Evolutionary conservation across 495 filamentous ascomycete species (phyloP).

Genomic region (Podospora bellae-mahoneyi): DNA sequence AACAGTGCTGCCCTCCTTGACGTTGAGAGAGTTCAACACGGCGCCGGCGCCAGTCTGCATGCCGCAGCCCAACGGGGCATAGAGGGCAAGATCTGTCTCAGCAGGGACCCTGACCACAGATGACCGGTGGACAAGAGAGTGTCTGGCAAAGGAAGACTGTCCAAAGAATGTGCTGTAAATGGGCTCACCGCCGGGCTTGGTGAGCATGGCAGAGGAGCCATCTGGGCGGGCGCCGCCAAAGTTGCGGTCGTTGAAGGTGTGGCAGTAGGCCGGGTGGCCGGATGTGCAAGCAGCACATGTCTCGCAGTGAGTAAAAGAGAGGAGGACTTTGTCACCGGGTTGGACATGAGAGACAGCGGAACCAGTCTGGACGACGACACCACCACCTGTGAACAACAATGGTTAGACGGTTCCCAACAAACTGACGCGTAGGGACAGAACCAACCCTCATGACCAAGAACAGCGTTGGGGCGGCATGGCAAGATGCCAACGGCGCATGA

Average conservation of each 20-base stretch:
- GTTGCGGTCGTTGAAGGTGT: slow-evolving; percentile 38
- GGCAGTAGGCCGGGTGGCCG: slow-evolving; percentile 63
- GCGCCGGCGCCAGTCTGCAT: slow-evolving; percentile 48
- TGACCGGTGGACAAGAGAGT: slow-evolving; percentile 36
- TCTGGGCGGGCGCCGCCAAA: slow-evolving; percentile 35
- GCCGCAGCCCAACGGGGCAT: slow-evolving; percentile 48
- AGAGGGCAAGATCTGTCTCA: slow-evolving; percentile 31
- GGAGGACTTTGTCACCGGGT: slow-evolving; percentile 58
- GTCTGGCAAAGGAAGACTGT: slow-evolving; percentile 46
- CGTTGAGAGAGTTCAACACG: slow-evolving; percentile 40
- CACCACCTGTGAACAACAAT: slow-evolving; percentile 42
- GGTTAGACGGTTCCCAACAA: neutral
- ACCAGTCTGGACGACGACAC: slow-evolving; percentile 58
- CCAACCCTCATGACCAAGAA: slow-evolving; percentile 69
- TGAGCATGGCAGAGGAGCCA: slow-evolving; percentile 19
- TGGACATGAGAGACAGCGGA: slow-evolving; percentile 49
- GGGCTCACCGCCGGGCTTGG: slow-evolving; percentile 52
- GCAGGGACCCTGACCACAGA: slow-evolving; percentile 32
- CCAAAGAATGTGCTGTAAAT: slow-evolving; percentile 59
- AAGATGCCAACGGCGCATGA: slow-evolving; percentile 37
- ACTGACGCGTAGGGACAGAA: neutral
- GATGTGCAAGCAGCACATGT: slow-evolving; percentile 55
- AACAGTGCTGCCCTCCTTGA: slow-evolving; percentile 55
- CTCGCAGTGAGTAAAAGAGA: slow-evolving; percentile 43
- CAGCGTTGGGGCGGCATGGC: slow-evolving; percentile 54